Evolutionary conservation across 1,284 basidiomycete genomes (phyloP).

Genomic region (Cutaneotrichosporon curvatum): DNA sequence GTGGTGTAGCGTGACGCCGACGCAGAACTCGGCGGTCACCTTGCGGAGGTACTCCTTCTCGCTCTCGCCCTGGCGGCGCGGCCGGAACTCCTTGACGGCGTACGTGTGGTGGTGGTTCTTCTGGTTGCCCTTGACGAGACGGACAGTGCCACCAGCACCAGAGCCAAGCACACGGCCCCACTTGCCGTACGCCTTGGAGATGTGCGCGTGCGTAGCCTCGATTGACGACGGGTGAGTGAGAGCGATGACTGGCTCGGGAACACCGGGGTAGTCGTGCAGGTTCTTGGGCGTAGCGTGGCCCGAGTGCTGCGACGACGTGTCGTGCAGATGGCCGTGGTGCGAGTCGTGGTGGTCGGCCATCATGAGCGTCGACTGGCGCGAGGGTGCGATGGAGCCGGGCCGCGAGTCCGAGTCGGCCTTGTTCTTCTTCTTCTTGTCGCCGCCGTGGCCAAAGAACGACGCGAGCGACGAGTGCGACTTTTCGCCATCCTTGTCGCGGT

Average conservation of each 20-base stretch:
- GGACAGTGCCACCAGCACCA: constrained; percentile 94
- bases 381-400: constrained; percentile 31
- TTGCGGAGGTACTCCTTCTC: constrained; percentile 99
- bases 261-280: constrained; percentile 40
- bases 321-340: constrained; percentile 5
- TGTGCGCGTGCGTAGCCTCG: constrained; percentile 78
- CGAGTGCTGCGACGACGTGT: constrained; percentile 9
- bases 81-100: constrained; percentile 96
- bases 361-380: constrained; percentile 30
- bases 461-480: constrained; percentile 44
- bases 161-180: constrained; percentile 94
- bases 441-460: constrained; percentile 44
- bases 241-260: constrained; percentile 42
- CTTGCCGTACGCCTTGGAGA: constrained; percentile 98
- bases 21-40: constrained; percentile 97
- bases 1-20: constrained; percentile 90
- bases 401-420: constrained; percentile 26
- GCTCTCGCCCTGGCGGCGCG: constrained; percentile 75
- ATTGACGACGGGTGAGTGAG: constrained; percentile 51
- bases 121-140: constrained; percentile 78
- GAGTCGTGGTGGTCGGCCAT: constrained; percentile 19
- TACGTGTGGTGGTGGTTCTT: constrained; percentile 78
- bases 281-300: constrained; percentile 39
- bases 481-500: constrained; percentile 44
- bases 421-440: constrained; percentile 38